These are phyloP conservation scores for Exophiala calicioides DNA, from an alignment of 2,329 filamentous ascomycete species.

Conservation along the genomic window DNA sequence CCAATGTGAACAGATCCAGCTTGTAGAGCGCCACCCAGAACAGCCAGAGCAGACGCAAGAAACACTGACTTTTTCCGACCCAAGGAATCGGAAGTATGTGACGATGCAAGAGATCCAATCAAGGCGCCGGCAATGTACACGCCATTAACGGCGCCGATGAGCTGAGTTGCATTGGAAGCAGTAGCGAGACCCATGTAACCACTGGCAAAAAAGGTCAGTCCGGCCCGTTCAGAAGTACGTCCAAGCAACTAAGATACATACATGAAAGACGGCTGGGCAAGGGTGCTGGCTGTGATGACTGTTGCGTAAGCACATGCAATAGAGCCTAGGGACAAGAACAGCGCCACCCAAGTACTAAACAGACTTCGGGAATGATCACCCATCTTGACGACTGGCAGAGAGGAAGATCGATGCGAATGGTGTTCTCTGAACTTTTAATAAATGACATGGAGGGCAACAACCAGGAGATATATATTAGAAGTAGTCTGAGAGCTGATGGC, in stretches of 20 bases:
- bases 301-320: slow-evolving; percentile 18
- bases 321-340: slow-evolving; percentile 19
- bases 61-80: slow-evolving; percentile 39
- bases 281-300: slow-evolving; percentile 19
- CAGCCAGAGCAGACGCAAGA: slow-evolving; percentile 37
- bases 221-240: neutral
- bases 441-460: too few relatives aligned
- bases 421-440: neutral
- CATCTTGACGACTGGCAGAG: slow-evolving; percentile 8
- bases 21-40: slow-evolving; percentile 40
- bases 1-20: slow-evolving; percentile 31
- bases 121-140: slow-evolving; percentile 23
- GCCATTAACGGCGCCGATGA: slow-evolving; percentile 12
- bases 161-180: slow-evolving; percentile 8
- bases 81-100: slow-evolving; percentile 31
- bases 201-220: slow-evolving; percentile 1
- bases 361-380: slow-evolving; percentile 7
- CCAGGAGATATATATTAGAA: neutral
- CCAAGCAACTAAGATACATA: slow-evolving; percentile 12
- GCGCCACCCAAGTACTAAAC: slow-evolving; percentile 18
- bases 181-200: slow-evolving; percentile 11
- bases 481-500: neutral
- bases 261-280: slow-evolving; percentile 48
- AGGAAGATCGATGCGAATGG: neutral
- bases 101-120: slow-evolving; percentile 12